Base-by-base conservation (phyloP, 768 basidiomycete species). In the Baorangia bicolor region DNA sequence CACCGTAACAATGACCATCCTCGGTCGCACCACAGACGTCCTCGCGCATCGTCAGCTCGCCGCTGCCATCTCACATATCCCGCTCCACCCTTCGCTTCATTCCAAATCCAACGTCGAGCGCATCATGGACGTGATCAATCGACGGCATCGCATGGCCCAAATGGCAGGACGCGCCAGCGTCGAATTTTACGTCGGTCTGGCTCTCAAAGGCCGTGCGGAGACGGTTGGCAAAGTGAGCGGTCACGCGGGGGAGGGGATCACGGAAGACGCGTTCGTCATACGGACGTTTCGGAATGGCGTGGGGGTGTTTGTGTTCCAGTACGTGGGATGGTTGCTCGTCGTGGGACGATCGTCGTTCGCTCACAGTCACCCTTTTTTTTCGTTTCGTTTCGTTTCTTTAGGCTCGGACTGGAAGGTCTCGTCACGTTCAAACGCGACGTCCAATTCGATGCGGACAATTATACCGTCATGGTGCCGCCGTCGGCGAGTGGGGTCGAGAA, bases 81-180 rank as follows among this genome's bases (percentile, higher is more conserved):
- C 94, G 2, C 80, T 99, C 0, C 95, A 98, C 68, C 82, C 91
- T 0, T 86, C 89, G 0, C 77, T 99, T 2, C 94, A 97, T 64
- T 92, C 92, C 0, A 93, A 94, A 69, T 70, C 82, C 14, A 86
- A 93, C 64, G 91, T 98, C 3, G 97, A 98, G 68, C 84, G 87
- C 20, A 81, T 90, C 8, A 73, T 98, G 59, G 87, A 87, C 53
- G 85, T 90, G 23, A 89, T 98, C 49, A 99, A 98, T 65, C 82
- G 87, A 40, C 81, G 95, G 18, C 96, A 99, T 69, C 82, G 96
- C 27, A 90, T 96, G 84, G 97, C 97, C 0, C 97, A 99, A 67
- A 96, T 95, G 90, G 97, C 97, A 0, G 87, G 95, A 4, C 81
- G 97, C 14, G 97, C 97, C 0, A 96, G 93, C 68, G 89, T 98